Evolutionary conservation across 1,284 basidiomycete genomes (phyloP).

Genomic region (Inonotus hispidus): DNA sequence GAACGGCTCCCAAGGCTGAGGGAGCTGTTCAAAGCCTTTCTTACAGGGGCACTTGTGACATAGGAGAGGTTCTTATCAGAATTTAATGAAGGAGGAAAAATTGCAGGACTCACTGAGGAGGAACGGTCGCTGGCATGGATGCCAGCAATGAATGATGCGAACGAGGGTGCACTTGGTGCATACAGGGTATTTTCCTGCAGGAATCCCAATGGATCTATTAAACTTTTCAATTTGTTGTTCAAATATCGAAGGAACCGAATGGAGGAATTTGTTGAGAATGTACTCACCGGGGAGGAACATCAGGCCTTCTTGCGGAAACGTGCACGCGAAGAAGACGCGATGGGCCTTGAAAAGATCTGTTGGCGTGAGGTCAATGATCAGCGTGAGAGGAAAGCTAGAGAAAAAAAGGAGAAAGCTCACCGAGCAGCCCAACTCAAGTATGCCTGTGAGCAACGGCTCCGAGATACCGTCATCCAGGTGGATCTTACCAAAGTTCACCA

Average conservation of each 20-base stretch:
- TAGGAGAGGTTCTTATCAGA: not conserved
- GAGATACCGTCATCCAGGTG: too few relatives aligned
- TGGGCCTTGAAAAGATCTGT: too few relatives aligned
- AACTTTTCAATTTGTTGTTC: not conserved
- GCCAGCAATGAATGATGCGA: conserved; percentile 10
- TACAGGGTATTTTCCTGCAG: not conserved
- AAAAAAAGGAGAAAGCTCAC: too few relatives aligned
- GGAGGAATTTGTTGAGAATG: not conserved
- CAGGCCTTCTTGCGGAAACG: not conserved
- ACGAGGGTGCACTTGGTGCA: not conserved
- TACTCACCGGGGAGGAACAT: not conserved
- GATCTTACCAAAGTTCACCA: too few relatives aligned
- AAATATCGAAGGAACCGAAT: not conserved
- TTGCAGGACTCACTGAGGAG: not conserved
- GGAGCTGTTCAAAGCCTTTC: not conserved
- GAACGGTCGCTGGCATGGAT: conserved; percentile 2
- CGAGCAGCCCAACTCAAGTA: too few relatives aligned
- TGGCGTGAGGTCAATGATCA: too few relatives aligned
- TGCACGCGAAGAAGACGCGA: too few relatives aligned
- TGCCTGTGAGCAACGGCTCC: too few relatives aligned
- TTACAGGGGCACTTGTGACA: not conserved
- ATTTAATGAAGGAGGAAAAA: not conserved
- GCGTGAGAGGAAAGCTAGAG: too few relatives aligned
- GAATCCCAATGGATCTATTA: not conserved
- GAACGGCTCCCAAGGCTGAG: not conserved